Conservation (phyloP, 805 yeast species). For the Saccharomycopsis babjevae region DNA sequence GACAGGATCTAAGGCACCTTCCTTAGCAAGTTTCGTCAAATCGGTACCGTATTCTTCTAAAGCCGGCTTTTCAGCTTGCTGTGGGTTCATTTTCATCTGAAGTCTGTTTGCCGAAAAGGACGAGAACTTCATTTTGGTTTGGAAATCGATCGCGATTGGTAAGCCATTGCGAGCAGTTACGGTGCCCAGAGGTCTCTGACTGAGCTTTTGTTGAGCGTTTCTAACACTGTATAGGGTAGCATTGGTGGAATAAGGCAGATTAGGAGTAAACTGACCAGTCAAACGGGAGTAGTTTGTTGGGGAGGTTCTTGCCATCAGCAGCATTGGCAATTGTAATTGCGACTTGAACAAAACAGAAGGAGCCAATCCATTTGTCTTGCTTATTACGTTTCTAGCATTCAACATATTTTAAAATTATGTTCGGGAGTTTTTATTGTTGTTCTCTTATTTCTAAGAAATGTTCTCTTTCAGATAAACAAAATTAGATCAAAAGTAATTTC, state of each 20-base stretch:
- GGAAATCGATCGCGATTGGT: neutral
- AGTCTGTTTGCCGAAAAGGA: neutral
- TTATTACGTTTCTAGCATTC: neutral
- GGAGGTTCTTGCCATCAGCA: too few species aligned
- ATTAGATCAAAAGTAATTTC: neutral
- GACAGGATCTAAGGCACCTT: constrained; percentile 91
- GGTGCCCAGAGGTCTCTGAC: neutral
- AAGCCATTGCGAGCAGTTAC: neutral
- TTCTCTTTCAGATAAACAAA: neutral
- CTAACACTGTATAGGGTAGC: too few species aligned
- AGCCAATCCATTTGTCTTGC: neutral
- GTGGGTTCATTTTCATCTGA: constrained; percentile 22
- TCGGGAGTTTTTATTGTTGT: too few species aligned
- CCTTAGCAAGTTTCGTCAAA: constrained; percentile 74
- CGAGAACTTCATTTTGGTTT: neutral
- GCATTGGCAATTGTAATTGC: neutral
- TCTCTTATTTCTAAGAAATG: too few species aligned
- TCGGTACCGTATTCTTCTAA: constrained; percentile 79
- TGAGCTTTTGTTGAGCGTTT: neutral
- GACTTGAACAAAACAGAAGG: neutral
- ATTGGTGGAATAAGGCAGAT: neutral
- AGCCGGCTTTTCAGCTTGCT: constrained; percentile 56
- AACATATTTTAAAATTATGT: neutral
- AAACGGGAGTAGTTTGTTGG: neutral
- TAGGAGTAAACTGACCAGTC: neutral